phyloP scores from a whole-genome alignment of 257 asterid genomes.

The Voacanga thouarsii region DNA sequence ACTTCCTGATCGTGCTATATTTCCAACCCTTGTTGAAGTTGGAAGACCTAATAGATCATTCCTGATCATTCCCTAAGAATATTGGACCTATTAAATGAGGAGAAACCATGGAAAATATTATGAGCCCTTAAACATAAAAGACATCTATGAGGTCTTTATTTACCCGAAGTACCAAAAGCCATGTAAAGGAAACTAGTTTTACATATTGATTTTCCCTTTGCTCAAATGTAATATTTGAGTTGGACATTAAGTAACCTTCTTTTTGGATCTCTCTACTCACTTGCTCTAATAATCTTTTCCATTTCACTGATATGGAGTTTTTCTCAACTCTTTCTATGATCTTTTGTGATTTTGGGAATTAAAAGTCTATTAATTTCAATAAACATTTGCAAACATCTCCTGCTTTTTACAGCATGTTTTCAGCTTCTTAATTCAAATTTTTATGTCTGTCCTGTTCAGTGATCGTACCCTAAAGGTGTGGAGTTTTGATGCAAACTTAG shows the following conservation, averaged over 20 bases:
- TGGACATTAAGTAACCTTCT: background rate
- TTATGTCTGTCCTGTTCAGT: constrained; percentile 41
- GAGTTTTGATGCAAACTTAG: constrained; percentile 67
- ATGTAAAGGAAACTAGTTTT: background rate
- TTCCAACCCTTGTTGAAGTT: no score
- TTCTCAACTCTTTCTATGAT: background rate
- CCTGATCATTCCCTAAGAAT: background rate
- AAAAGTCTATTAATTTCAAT: background rate
- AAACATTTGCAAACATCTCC: background rate
- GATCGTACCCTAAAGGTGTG: constrained; percentile 89
- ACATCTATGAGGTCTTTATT: background rate
- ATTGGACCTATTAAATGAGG: background rate
- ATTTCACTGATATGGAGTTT: background rate
- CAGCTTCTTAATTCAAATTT: background rate
- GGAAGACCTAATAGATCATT: background rate
- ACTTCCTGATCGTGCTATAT: no score
- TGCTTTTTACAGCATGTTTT: background rate
- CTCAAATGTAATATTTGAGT: background rate
- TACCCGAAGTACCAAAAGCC: background rate
- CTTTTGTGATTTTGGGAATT: background rate
- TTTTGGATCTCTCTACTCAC: background rate
- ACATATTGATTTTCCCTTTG: background rate
- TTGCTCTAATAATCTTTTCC: background rate
- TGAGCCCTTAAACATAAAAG: background rate
- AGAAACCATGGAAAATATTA: background rate